Conservation (phyloP, 1,139 yeast species). For the Pichia sp. region DNA sequence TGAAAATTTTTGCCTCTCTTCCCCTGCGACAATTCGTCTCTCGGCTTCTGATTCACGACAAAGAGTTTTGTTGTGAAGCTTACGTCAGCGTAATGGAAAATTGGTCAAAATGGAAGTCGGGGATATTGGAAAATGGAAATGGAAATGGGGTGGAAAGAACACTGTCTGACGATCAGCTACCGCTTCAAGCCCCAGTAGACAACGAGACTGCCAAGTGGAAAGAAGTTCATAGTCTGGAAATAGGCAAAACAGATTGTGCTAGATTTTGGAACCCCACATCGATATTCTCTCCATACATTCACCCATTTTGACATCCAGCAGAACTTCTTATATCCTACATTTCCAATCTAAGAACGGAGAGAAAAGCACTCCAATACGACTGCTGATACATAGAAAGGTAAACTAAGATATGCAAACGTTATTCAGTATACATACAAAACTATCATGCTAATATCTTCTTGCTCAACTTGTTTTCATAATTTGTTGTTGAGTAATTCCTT, state of each 20-base stretch:
- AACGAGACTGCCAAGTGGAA: not conserved
- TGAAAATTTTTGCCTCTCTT: not conserved
- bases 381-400: not conserved
- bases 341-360: not conserved
- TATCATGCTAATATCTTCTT: constrained; percentile 5
- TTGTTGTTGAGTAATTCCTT: not conserved
- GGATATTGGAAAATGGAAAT: constrained; percentile 1
- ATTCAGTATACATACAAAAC: not conserved
- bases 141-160: not conserved
- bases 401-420: constrained; percentile 1
- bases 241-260: not conserved
- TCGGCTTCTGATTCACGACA: not conserved
- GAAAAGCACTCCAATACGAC: not conserved
- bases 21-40: too few relatives aligned
- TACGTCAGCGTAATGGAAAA: not conserved
- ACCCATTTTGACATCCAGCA: not conserved
- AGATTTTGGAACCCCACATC: too few relatives aligned
- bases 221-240: not conserved
- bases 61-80: not conserved
- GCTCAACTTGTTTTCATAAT: not conserved
- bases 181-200: not conserved
- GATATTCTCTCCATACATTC: too few relatives aligned
- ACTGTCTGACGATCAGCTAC: not conserved
- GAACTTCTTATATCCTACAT: not conserved
- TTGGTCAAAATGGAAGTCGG: not conserved